Percentiles rank a stretch among this genome's conserved stretches.
These are phyloP conservation scores for Vitis rotundifolia DNA, from an alignment of 164 flowering plant species.

Conservation along the genomic window DNA sequence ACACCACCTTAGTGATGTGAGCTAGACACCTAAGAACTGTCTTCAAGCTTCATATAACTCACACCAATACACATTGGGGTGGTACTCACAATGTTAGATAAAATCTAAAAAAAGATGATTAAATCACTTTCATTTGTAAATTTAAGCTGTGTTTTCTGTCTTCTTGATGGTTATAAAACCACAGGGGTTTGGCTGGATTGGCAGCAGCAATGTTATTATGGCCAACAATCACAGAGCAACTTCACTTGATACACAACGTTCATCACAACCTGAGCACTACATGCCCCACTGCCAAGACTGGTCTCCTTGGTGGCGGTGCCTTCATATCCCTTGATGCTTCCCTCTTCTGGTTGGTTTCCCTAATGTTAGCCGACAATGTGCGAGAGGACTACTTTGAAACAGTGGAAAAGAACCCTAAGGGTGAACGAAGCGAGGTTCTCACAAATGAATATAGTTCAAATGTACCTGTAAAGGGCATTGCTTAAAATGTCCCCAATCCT, in stretches of 20 bases:
- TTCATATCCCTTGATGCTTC: slow-evolving; percentile 60
- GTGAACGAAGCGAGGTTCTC: neutral
- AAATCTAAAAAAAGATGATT: too few species aligned
- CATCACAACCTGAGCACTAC: slow-evolving; percentile 19
- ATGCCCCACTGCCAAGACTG: slow-evolving; percentile 63
- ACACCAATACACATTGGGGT: too few species aligned
- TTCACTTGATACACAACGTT: slow-evolving; percentile 27
- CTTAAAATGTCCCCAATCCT: neutral
- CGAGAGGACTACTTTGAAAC: slow-evolving; percentile 63
- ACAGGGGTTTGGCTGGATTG: slow-evolving; percentile 54
- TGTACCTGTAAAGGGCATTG: slow-evolving; percentile 3
- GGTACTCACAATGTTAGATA: too few species aligned
- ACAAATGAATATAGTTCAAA: neutral
- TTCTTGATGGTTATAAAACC: neutral
- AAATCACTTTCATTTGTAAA: too few species aligned
- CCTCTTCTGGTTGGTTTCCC: slow-evolving; percentile 50
- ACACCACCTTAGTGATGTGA: too few species aligned
- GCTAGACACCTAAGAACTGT: too few species aligned
- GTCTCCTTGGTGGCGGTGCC: slow-evolving; percentile 56
- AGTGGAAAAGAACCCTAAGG: slow-evolving; percentile 5
- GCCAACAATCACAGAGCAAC: slow-evolving; percentile 74
- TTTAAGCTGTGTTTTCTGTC: neutral
- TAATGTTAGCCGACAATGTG: slow-evolving; percentile 57
- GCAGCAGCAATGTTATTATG: slow-evolving; percentile 66
- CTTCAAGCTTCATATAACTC: too few species aligned